Evolutionary conservation across 768 basidiomycete species (phyloP).

Genomic region (Hygrophorus pudorinus): DNA sequence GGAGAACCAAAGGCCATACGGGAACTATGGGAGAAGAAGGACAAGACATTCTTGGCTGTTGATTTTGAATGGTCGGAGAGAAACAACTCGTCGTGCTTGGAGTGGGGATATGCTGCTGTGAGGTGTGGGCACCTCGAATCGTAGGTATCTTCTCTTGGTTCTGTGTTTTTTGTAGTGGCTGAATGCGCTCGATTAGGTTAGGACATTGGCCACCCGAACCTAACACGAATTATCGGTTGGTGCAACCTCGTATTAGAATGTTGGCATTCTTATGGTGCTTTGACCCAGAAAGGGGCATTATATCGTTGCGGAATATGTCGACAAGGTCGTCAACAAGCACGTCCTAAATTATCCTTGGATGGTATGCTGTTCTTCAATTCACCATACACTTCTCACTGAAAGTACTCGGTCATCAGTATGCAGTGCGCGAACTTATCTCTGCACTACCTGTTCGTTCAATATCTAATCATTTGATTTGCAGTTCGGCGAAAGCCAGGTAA

Average conservation of each 20-base stretch:
- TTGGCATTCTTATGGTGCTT: conserved; percentile 10
- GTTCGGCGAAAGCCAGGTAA: conserved; percentile 73
- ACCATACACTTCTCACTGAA: not conserved
- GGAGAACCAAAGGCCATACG: conserved; percentile 59
- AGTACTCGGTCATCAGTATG: conserved; percentile 34
- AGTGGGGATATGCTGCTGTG: conserved; percentile 79
- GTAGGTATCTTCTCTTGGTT: conserved; percentile 30
- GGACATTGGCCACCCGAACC: conserved; percentile 74
- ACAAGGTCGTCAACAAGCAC: conserved; percentile 53
- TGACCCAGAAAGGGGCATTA: conserved; percentile 59
- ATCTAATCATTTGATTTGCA: conserved; percentile 19
- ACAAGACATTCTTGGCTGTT: conserved; percentile 68
- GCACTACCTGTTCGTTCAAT: not conserved
- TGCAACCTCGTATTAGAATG: conserved; percentile 1
- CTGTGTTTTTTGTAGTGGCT: not conserved
- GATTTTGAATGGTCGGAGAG: conserved; percentile 72
- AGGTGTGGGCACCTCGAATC: conserved; percentile 61
- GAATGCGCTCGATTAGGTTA: conserved; percentile 26
- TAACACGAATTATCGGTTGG: conserved; percentile 67
- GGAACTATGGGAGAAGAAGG: conserved; percentile 56
- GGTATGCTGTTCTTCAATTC: conserved; percentile 24
- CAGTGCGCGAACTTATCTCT: conserved; percentile 33
- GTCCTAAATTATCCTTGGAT: conserved; percentile 63
- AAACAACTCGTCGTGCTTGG: conserved; percentile 55
- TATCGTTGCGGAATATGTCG: conserved; percentile 59